Evolutionary conservation across 257 asterid genomes (phyloP).

Genomic region (Lycium barbarum): DNA sequence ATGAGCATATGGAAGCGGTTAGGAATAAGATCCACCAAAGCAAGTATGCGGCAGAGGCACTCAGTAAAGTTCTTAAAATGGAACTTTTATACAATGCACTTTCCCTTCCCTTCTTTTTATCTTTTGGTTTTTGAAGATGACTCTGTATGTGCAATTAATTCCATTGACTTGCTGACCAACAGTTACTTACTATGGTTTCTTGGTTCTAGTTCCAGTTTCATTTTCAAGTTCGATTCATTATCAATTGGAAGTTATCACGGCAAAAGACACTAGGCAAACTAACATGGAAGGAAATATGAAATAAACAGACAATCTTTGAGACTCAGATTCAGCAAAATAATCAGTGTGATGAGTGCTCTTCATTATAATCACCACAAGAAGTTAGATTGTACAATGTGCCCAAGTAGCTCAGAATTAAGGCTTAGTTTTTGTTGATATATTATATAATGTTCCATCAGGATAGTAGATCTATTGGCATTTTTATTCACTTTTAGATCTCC

Average conservation of each 20-base stretch:
- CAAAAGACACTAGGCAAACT: slow-evolving; percentile 20
- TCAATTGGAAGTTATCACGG: slow-evolving; percentile 3
- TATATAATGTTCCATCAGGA: neutral
- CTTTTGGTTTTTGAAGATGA: neutral
- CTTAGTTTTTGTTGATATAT: neutral
- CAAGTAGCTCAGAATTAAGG: slow-evolving; percentile 8
- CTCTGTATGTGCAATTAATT: slow-evolving; percentile 6
- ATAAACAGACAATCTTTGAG: neutral
- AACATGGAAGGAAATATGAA: slow-evolving; percentile 15
- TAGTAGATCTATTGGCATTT: neutral
- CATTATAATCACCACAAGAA: slow-evolving; percentile 11
- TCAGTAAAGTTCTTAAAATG: slow-evolving; percentile 22
- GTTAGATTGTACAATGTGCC: neutral
- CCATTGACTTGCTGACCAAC: slow-evolving; percentile 1
- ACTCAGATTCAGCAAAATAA: neutral
- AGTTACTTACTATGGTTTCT: neutral
- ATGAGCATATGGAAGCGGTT: neutral
- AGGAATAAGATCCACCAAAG: neutral
- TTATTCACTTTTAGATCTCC: neutral
- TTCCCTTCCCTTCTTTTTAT: neutral
- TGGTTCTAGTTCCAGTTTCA: slow-evolving; percentile 8
- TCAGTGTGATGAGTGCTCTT: too few species aligned
- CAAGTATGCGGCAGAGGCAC: neutral
- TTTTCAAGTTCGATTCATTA: slow-evolving; percentile 3
- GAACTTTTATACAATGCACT: slow-evolving; percentile 19